A percentile compares a stretch with the other conserved stretches of the same genome.
phyloP scores from a whole-genome alignment of 1,284 basidiomycete genomes.

The Marasmius fiardii region DNA sequence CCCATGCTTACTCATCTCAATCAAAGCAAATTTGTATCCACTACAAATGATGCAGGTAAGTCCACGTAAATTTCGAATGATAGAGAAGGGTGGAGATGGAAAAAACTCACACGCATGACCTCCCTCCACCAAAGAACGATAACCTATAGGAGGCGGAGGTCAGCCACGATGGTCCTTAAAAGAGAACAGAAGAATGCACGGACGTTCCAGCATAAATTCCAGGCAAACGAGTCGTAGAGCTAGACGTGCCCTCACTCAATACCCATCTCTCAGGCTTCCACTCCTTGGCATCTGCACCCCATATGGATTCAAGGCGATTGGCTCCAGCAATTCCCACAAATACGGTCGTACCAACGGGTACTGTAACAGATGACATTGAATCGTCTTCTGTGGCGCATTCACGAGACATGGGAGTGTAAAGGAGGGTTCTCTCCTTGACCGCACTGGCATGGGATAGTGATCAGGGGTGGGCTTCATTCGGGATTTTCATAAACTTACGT shows the following conservation, averaged over 20 bases:
- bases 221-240: slow-evolving; percentile 22
- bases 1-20: slow-evolving; percentile 37
- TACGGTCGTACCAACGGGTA: slow-evolving; percentile 35
- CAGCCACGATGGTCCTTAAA: background rate
- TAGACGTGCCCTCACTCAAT: background rate
- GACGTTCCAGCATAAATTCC: slow-evolving; percentile 39
- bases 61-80: background rate
- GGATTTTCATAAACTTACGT: slow-evolving; percentile 28
- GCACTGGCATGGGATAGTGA: slow-evolving; percentile 18
- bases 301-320: slow-evolving; percentile 35
- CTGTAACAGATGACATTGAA: slow-evolving; percentile 20
- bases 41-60: slow-evolving; percentile 18
- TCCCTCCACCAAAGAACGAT: slow-evolving; percentile 36
- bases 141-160: slow-evolving; percentile 23
- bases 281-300: slow-evolving; percentile 38
- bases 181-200: slow-evolving; percentile 16
- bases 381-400: slow-evolving; percentile 8
- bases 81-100: no score
- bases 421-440: slow-evolving; percentile 29
- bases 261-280: slow-evolving; percentile 24
- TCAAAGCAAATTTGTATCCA: slow-evolving; percentile 36
- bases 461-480: background rate
- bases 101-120: slow-evolving; percentile 36
- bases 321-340: slow-evolving; percentile 35
- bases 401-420: slow-evolving; percentile 21